Evolutionary conservation across 164 flowering plant species (phyloP), one percentile per base, ranked within the genome.

Genomic region (Stephania yunnanensis): DNA sequence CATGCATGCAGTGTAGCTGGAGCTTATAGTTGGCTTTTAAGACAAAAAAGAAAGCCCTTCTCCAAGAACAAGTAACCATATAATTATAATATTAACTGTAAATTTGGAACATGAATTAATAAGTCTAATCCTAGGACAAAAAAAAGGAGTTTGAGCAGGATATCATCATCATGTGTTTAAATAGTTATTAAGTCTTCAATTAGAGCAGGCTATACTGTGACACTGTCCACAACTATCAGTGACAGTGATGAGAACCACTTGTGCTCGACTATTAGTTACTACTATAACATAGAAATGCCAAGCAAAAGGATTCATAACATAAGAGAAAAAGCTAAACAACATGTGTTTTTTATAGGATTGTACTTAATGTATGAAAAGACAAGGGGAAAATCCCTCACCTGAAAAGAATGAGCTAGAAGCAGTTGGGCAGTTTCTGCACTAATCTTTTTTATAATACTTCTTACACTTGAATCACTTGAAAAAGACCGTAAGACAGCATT

Each of bases 361-460:
- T 50, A 46, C 5, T n/a, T 11, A 7, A 46, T 48, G n/a, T 6
- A 15, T 7, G 42, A 6, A 71, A 46, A 71, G 13, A 15, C 11
- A 10, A 25, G 30, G 55, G 48, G 29, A 46, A 48, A 45, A 22
- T 22, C 7, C 71, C 72, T 83, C 78, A 94, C 97, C 92, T 89
- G 89, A 84, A 94, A 90, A 76, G 88, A 94, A 84, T 91, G 92
- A 65, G 91, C 91, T 29, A 92, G 65, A 50, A 94, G 93, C 73
- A 89, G 63, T 75, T 90, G 97, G 72, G 83, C 76, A 15, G 79
- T 83, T 46, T 87, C 95, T 15, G 78, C 20, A 63, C 86, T 77
- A 11, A 92, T 81, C 79, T 89, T 94, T 71, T 83, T 91, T 2
- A 86, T 71, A 64, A 89, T 80, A 79, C 73, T 84, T 79, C 70